Conservation (phyloP, 1,139 yeast species). For the Pichia sorboxylosa region DNA sequence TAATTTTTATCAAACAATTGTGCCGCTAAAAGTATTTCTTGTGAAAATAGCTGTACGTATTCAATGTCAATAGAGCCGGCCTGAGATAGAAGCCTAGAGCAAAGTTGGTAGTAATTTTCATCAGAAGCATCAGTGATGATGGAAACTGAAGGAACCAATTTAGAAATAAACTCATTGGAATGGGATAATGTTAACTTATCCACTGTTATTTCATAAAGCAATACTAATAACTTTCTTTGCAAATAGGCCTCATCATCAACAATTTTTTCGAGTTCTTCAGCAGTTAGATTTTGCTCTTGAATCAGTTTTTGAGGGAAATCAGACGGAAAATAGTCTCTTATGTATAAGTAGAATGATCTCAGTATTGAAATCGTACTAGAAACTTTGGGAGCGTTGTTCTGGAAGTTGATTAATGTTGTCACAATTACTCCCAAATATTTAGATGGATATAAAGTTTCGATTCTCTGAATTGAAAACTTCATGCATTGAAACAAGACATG, state of each 20-base stretch:
- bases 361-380: conserved; percentile 33
- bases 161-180: background rate
- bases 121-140: background rate
- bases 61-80: conserved; percentile 56
- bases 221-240: conserved; percentile 35
- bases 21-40: conserved; percentile 22
- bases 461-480: conserved; percentile 38
- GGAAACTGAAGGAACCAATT: background rate
- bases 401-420: conserved; percentile 40
- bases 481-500: conserved; percentile 55
- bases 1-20: conserved; percentile 18
- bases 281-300: conserved; percentile 17
- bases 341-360: conserved; percentile 53
- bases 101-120: conserved; percentile 21
- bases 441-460: conserved; percentile 63
- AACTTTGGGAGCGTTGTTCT: conserved; percentile 25
- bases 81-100: conserved; percentile 33
- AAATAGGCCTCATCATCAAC: conserved; percentile 43
- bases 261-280: conserved; percentile 31
- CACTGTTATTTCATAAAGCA: conserved; percentile 22
- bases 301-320: conserved; percentile 28
- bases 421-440: conserved; percentile 60
- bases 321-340: conserved; percentile 50
- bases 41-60: conserved; percentile 30
- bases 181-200: conserved; percentile 1